Evolutionary conservation across 495 filamentous ascomycete genomes (phyloP), one percentile per base, ranked within the genome.

Genomic region (Elasticomyces elasticus): DNA sequence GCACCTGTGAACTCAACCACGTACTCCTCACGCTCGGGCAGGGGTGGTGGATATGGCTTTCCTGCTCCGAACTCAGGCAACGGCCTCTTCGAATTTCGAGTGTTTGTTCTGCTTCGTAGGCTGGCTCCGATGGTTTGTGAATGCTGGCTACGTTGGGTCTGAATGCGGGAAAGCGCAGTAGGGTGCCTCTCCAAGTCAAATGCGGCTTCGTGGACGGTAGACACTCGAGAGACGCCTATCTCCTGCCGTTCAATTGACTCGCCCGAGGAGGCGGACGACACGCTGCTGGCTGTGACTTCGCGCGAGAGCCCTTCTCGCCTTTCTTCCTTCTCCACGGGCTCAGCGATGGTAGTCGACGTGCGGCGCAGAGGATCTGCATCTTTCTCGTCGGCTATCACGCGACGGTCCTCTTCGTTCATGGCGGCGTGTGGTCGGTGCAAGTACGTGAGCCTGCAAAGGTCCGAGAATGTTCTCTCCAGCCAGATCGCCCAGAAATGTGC

Each of bases 1-100:
- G 78, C 80, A 0, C 87, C 86, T 46, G 83, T 79, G 58, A 94
- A 94, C 59, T 91, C 89, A 17, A 95, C 89, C 1, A 94, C 86
- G 71, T 92, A 94, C 54, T 84, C 81, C 60, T 92, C 89, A 60
- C 76, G 75, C 22, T 79, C 79, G 5, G 86, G 86, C 37, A 94
- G 65, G 0, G 68, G 72, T 3, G 85, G 86, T 10, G 87, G 89
- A 67, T 82, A 89, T 11, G 83, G 76, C 66, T 89, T 92, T 1
- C 87, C 87, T 51, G 75, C 83, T 11, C 87, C 87, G 58, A 80
- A 78, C 10, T 69, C 67, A 19, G 52, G 77, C 50, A 80, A 59
- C 27, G 84, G 81, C 61, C 72, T 75, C 61, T 73, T 83, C 61
- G 63, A 75, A 0, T 74, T 77, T 49, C 71, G 65, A 26, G 74